Evolutionary conservation across 305 asterid genomes (phyloP).

Genomic region (Rubia peregrina): DNA sequence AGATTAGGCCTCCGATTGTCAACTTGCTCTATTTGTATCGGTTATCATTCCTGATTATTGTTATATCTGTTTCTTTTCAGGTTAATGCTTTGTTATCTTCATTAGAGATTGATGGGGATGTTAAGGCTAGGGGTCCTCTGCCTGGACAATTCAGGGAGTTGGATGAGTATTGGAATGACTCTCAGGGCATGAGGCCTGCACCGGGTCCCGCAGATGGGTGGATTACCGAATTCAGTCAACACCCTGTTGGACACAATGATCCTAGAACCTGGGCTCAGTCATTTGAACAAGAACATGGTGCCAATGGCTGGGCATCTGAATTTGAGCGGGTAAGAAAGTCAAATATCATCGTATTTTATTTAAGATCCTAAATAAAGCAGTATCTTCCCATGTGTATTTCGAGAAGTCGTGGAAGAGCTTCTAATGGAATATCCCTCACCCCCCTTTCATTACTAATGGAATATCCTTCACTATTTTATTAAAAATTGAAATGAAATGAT

Average conservation of each 20-base stretch:
- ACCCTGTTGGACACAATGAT: constrained; percentile 48
- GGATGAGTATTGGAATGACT: constrained; percentile 93
- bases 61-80: constrained; percentile 39
- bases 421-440: neutral
- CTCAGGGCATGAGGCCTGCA: constrained; percentile 64
- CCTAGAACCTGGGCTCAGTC: constrained; percentile 87
- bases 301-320: constrained; percentile 97
- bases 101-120: constrained; percentile 72
- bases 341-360: constrained; percentile 4
- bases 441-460: no score
- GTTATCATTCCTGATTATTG: neutral
- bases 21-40: neutral
- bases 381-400: neutral
- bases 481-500: no score
- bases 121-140: constrained; percentile 60
- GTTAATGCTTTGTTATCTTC: constrained; percentile 87
- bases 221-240: constrained; percentile 71
- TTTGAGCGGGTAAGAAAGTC: constrained; percentile 75
- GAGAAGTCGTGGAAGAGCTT: neutral
- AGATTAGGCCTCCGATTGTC: neutral
- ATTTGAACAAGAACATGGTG: constrained; percentile 86
- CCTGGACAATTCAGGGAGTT: constrained; percentile 76
- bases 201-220: constrained; percentile 71
- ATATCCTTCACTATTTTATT: no score
- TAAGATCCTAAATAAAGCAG: neutral